Conservation (phyloP, 202 grass and related monocot species). For the Digitaria exilis region DNA sequence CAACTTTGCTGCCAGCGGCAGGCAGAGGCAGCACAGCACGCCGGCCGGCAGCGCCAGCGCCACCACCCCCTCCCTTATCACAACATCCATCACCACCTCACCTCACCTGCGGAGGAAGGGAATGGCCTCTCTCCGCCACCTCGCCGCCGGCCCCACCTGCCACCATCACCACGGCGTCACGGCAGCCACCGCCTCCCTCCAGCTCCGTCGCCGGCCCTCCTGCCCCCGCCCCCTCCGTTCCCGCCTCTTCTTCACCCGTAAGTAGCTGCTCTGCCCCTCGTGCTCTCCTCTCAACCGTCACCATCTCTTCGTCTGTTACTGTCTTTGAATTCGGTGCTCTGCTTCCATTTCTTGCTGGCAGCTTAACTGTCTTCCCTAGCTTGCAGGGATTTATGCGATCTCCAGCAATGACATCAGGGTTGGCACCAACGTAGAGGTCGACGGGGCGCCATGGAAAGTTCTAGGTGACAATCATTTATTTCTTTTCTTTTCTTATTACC, state of each 20-base stretch:
- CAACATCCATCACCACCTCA: background rate
- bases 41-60: too few relatives aligned
- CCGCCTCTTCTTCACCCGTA: constrained; percentile 36
- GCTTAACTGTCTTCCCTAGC: background rate
- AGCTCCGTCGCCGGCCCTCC: constrained; percentile 22
- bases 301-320: background rate
- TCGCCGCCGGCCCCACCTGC: constrained; percentile 36
- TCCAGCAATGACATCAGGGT: constrained; percentile 98
- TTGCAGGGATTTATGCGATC: constrained; percentile 71
- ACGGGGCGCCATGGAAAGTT: constrained; percentile 87
- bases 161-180: constrained; percentile 25
- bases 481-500: background rate
- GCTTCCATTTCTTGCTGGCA: background rate
- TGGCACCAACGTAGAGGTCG: constrained; percentile 81
- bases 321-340: background rate
- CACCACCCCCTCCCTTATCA: background rate
- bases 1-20: background rate
- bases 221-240: constrained; percentile 32
- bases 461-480: constrained; percentile 42
- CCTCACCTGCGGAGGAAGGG: background rate
- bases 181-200: constrained; percentile 23
- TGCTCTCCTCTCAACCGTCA: background rate
- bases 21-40: too few relatives aligned
- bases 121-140: constrained; percentile 60
- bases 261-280: background rate